A percentile compares a stretch with the other conserved stretches of the same genome.
phyloP scores from a whole-genome alignment of 805 yeast genomes.

The Kodamaea sagamina region DNA sequence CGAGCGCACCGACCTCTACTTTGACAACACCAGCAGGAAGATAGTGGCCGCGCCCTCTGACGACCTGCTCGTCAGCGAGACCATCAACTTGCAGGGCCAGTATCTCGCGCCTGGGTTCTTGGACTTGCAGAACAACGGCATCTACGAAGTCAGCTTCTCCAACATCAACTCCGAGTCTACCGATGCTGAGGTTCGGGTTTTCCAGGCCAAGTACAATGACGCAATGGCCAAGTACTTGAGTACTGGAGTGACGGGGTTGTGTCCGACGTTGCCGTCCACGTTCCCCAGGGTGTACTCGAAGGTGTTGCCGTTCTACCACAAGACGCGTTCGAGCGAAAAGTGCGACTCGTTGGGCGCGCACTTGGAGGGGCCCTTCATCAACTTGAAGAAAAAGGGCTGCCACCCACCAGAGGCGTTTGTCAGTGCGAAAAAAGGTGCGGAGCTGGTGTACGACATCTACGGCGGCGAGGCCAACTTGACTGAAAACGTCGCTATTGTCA shows the following conservation, averaged over 20 bases:
- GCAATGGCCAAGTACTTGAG: slow-evolving; percentile 48
- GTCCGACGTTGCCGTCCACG: slow-evolving; percentile 59
- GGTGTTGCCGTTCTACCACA: slow-evolving; percentile 46
- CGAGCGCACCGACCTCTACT: slow-evolving; percentile 41
- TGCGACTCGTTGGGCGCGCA: slow-evolving; percentile 59
- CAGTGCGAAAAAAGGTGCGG: slow-evolving; percentile 34
- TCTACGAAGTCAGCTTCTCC: slow-evolving; percentile 57
- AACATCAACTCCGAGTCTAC: slow-evolving; percentile 31
- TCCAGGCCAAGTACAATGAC: slow-evolving; percentile 39
- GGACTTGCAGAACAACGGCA: slow-evolving; percentile 60
- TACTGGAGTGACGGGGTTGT: slow-evolving; percentile 56
- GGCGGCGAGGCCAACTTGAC: slow-evolving; percentile 35
- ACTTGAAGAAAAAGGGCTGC: slow-evolving; percentile 50
- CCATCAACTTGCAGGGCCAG: slow-evolving; percentile 48
- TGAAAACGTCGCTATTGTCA: slow-evolving; percentile 43
- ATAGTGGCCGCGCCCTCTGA: slow-evolving; percentile 35
- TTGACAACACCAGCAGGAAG: slow-evolving; percentile 43
- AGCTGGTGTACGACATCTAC: slow-evolving; percentile 36
- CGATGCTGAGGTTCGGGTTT: slow-evolving; percentile 33
- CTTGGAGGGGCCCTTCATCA: slow-evolving; percentile 60
- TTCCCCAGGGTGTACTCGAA: slow-evolving; percentile 50
- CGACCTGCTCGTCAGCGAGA: slow-evolving; percentile 17
- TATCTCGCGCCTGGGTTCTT: slow-evolving; percentile 57
- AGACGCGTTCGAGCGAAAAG: slow-evolving; percentile 31
- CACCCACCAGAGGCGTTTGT: slow-evolving; percentile 50